Evolutionary conservation across 805 yeast genomes (phyloP).

Genomic region (Yarrowia divulgata): DNA sequence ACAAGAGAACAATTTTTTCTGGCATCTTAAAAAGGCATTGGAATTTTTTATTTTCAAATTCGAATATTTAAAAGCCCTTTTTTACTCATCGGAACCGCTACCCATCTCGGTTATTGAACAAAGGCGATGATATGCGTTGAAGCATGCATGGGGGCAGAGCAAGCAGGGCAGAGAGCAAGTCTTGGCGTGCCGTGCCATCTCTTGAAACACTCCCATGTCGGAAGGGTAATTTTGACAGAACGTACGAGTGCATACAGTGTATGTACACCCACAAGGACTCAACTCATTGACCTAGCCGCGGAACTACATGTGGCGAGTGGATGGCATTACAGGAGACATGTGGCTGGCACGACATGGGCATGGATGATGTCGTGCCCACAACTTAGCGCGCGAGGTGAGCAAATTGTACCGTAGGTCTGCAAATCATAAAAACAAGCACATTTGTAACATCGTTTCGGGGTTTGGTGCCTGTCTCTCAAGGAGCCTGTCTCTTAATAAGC

Average conservation of each 20-base stretch:
- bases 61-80: not conserved
- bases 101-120: conserved; percentile 17
- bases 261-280: no score
- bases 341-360: not conserved
- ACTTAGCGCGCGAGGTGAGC: no score
- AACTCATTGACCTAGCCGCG: no score
- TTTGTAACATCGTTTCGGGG: no score
- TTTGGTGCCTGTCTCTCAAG: no score
- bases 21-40: not conserved
- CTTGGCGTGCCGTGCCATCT: conserved; percentile 35
- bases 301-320: no score
- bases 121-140: conserved; percentile 6
- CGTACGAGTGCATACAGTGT: no score
- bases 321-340: not conserved
- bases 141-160: conserved; percentile 30
- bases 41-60: not conserved
- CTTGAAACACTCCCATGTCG: conserved; percentile 17
- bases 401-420: no score
- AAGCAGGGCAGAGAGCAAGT: conserved; percentile 29
- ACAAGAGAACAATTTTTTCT: not conserved
- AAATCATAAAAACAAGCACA: no score
- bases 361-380: no score
- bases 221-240: not conserved
- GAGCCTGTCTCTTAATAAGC: no score
- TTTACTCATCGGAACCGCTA: not conserved